Evolutionary conservation across 2,329 filamentous ascomycete genomes (phyloP), one percentile per base, ranked within the genome.

Genomic region (Cryphonectria parasitica): DNA sequence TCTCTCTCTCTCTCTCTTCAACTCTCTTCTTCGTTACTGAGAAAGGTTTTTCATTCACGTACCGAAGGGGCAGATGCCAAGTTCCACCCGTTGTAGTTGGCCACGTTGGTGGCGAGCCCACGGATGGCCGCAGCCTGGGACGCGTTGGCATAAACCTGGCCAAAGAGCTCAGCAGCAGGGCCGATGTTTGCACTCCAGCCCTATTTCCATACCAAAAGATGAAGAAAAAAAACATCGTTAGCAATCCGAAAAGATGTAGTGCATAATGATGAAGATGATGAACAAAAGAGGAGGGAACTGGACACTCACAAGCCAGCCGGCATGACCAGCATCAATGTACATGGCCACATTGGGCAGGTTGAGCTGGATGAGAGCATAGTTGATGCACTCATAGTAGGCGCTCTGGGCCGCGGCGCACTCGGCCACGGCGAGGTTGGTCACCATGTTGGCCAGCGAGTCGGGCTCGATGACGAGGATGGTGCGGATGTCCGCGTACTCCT

Each of bases 321-420:
- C 85, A 77, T 89, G 87, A 43, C 86, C 87, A 36, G 85, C 87
- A 72, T 88, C 87, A 62, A 88, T 80, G 73, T 89, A 88, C 85
- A 87, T 86, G 77, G 83, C 81, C 39, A 89, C 86, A 74, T 89
- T 86, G 71, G 85, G 83, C 15, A 88, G 81, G 77, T 88, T 84
- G 41, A 88, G 83, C 67, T 82, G 77, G 71, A 79, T 81, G 71
- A 88, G 71, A 60, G 87, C 86, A 74, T 89, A 87, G 73, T 82
- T 77, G 54, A 83, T 85, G 75, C 85, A 82, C 60, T 83, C 82
- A 62, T 83, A 78, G 77, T 89, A 89, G 22, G 83, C 82, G 8
- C 76, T 73, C n/a, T 83, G 78, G 13, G 87, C 84, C 65, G 78
- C 78, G 66, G 82, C 66, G 75, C 87, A 89, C 77, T 87, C 87